phyloP scores from a whole-genome alignment of 148 eudicot genomes.

The Fallopia convolvulus region DNA sequence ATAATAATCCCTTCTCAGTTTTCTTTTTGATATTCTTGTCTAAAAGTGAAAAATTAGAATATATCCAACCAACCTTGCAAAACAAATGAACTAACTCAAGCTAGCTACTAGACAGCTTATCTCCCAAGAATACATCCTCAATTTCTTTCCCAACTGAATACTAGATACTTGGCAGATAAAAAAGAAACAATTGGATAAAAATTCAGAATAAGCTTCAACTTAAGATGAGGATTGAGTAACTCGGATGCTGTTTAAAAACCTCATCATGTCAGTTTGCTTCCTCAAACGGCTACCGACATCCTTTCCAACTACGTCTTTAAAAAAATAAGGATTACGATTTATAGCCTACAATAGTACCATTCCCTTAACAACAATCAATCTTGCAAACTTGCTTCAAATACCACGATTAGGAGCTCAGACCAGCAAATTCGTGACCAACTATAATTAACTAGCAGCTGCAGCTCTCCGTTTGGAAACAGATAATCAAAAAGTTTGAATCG shows the following conservation, averaged over 20 bases:
- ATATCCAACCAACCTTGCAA: background rate
- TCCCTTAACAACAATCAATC: background rate
- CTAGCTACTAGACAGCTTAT: no score
- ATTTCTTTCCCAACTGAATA: background rate
- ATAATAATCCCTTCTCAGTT: background rate
- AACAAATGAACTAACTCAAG: background rate
- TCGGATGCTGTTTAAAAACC: background rate
- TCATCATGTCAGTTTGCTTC: background rate
- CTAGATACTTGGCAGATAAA: no score
- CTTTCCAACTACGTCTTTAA: background rate
- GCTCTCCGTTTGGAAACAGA: background rate
- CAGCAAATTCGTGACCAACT: background rate
- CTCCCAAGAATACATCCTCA: background rate
- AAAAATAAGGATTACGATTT: background rate
- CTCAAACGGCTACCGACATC: background rate
- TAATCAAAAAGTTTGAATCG: no score
- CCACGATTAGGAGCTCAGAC: background rate
- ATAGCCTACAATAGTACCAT: background rate
- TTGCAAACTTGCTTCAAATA: background rate
- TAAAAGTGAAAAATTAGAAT: background rate
- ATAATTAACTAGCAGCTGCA: background rate
- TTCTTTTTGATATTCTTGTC: background rate
- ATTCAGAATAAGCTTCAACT: no score
- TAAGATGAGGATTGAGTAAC: background rate
- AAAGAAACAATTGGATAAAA: no score